Conservation (phyloP, 768 basidiomycete species). For the Russula virescens region DNA sequence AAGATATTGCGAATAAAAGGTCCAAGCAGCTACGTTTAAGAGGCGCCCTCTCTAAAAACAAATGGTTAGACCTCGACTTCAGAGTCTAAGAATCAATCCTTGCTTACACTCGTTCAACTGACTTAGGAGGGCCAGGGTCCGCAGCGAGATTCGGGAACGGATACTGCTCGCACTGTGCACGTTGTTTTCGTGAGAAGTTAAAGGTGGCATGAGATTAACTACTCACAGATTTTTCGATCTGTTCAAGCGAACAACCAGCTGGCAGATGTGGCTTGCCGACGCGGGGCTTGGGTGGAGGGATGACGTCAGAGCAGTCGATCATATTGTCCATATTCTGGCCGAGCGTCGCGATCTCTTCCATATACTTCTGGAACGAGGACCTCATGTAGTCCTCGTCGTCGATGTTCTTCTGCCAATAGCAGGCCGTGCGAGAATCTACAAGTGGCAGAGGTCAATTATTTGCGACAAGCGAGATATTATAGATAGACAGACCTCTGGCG, state of each 20-base stretch:
- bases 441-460: not conserved
- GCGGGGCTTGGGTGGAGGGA: slow-evolving; percentile 11
- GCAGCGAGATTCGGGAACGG: slow-evolving; percentile 5
- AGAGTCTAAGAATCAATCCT: not conserved
- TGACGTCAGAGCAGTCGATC: slow-evolving; percentile 25
- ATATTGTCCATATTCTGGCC: slow-evolving; percentile 26
- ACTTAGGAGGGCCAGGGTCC: slow-evolving; percentile 6
- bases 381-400: slow-evolving; percentile 29
- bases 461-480: not conserved
- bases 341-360: slow-evolving; percentile 31
- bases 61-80: not conserved
- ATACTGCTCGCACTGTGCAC: not conserved
- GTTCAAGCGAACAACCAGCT: not conserved
- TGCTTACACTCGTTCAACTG: slow-evolving; percentile 14
- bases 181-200: not conserved
- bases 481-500: slow-evolving; percentile 25
- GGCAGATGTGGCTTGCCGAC: not conserved
- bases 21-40: not conserved
- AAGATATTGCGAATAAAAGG: not conserved
- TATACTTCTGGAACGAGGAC: slow-evolving; percentile 28
- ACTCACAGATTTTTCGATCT: slow-evolving; percentile 11
- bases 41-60: not conserved
- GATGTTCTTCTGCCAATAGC: slow-evolving; percentile 33
- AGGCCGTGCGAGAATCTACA: slow-evolving; percentile 32
- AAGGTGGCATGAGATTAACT: not conserved